These are phyloP conservation scores for Termitomyces sp. DNA, from an alignment of 768 basidiomycete species.

Conservation along the genomic window DNA sequence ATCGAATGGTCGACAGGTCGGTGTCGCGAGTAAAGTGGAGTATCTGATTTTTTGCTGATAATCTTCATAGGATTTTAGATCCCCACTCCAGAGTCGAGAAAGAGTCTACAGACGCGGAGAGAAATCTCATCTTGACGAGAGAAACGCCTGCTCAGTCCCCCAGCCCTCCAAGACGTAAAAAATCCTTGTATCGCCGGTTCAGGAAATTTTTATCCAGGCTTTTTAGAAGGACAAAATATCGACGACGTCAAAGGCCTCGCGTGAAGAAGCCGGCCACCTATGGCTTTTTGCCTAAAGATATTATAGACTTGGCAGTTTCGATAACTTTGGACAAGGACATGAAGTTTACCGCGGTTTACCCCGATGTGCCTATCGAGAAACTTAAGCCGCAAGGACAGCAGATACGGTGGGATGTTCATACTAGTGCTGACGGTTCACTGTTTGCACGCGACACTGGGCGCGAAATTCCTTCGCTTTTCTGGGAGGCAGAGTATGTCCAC, in stretches of 20 bases:
- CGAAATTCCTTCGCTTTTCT: slow-evolving; percentile 34
- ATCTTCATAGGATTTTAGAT: background rate
- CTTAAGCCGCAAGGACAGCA: slow-evolving; percentile 12
- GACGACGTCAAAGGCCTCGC: background rate
- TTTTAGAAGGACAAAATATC: slow-evolving; percentile 1
- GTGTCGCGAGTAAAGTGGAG: background rate
- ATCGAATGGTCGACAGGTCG: background rate
- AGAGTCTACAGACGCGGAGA: background rate
- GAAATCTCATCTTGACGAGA: background rate
- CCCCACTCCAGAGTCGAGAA: background rate
- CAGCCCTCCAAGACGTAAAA: background rate
- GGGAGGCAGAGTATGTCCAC: slow-evolving; percentile 32
- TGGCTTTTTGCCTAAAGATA: slow-evolving; percentile 26
- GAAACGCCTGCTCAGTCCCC: background rate
- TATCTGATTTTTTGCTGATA: background rate
- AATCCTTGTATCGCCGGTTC: slow-evolving; percentile 1
- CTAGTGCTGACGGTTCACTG: slow-evolving; percentile 24
- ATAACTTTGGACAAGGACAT: slow-evolving; percentile 30
- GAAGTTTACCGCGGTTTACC: slow-evolving; percentile 32
- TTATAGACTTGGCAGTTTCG: slow-evolving; percentile 21
- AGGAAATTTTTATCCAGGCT: slow-evolving; percentile 2
- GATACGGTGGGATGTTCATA: slow-evolving; percentile 32
- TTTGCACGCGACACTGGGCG: slow-evolving; percentile 23
- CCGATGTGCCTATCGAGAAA: slow-evolving; percentile 23
- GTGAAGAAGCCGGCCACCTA: slow-evolving; percentile 33